Conservation (phyloP, 345 rosid species). For the Acer negundo region DNA sequence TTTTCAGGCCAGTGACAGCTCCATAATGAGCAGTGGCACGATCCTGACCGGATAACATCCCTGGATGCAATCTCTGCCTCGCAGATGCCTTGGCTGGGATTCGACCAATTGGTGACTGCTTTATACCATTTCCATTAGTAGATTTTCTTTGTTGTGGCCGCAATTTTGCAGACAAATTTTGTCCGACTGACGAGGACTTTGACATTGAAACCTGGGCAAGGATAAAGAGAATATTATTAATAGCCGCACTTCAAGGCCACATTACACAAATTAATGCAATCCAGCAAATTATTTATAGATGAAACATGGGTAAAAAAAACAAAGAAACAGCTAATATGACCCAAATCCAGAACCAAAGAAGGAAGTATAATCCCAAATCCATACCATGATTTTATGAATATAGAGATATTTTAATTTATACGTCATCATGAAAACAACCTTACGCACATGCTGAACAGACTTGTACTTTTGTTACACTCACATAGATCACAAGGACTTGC, state of each 20-base stretch:
- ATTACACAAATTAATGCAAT: constrained; percentile 19
- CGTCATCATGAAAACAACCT: background rate
- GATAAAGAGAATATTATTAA: background rate
- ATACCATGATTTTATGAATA: background rate
- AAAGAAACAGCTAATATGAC: background rate
- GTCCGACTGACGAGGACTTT: constrained; percentile 44
- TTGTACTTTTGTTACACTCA: background rate
- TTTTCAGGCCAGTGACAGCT: constrained; percentile 81
- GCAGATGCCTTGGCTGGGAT: constrained; percentile 51
- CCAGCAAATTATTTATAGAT: constrained; percentile 11
- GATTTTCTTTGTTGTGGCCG: constrained; percentile 45
- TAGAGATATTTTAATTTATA: background rate
- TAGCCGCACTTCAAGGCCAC: background rate
- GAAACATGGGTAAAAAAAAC: background rate
- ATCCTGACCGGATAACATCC: constrained; percentile 79
- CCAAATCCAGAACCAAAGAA: background rate
- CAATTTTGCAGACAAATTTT: constrained; percentile 40
- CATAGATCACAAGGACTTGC: background rate
- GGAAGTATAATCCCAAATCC: constrained; percentile 2
- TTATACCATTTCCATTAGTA: constrained; percentile 54
- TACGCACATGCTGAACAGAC: background rate
- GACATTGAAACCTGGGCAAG: constrained; percentile 48
- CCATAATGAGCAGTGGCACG: constrained; percentile 96
- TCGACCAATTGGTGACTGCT: constrained; percentile 54
- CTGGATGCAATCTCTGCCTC: constrained; percentile 79